Evolutionary conservation across 352 stramenopile species (phyloP).

Genomic region (Phytophthora boehmeriae): DNA sequence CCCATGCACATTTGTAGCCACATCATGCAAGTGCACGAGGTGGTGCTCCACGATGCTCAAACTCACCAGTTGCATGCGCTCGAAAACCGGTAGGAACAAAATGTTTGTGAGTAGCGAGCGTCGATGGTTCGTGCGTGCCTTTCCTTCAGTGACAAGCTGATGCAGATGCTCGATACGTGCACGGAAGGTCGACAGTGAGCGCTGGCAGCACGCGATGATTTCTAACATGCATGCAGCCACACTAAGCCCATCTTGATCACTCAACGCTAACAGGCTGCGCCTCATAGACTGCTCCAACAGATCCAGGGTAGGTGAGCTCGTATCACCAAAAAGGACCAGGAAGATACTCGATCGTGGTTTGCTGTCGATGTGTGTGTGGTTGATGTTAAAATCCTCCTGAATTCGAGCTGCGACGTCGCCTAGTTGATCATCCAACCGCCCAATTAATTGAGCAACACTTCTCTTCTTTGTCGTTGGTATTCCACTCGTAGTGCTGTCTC

Average conservation of each 20-base stretch:
- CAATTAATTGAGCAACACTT: slow-evolving; percentile 27
- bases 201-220: slow-evolving; percentile 45
- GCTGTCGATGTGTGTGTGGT: slow-evolving; percentile 13
- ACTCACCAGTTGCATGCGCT: slow-evolving; percentile 45
- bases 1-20: slow-evolving; percentile 2
- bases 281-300: slow-evolving; percentile 17
- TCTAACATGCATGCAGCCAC: slow-evolving; percentile 71
- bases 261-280: slow-evolving; percentile 45
- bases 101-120: slow-evolving; percentile 59
- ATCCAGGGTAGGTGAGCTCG: background rate
- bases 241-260: slow-evolving; percentile 62
- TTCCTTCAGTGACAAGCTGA: slow-evolving; percentile 38
- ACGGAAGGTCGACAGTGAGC: slow-evolving; percentile 43
- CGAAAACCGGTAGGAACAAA: slow-evolving; percentile 56
- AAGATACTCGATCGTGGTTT: slow-evolving; percentile 18
- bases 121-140: slow-evolving; percentile 65
- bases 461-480: slow-evolving; percentile 20
- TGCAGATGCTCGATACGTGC: slow-evolving; percentile 39
- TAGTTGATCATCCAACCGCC: slow-evolving; percentile 18
- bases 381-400: slow-evolving; percentile 21
- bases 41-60: slow-evolving; percentile 59
- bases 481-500: background rate
- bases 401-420: slow-evolving; percentile 16
- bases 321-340: slow-evolving; percentile 4
- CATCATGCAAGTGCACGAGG: slow-evolving; percentile 42